Conservation (phyloP, 1,284 basidiomycete species). For the Trichosporon asahii region DNA sequence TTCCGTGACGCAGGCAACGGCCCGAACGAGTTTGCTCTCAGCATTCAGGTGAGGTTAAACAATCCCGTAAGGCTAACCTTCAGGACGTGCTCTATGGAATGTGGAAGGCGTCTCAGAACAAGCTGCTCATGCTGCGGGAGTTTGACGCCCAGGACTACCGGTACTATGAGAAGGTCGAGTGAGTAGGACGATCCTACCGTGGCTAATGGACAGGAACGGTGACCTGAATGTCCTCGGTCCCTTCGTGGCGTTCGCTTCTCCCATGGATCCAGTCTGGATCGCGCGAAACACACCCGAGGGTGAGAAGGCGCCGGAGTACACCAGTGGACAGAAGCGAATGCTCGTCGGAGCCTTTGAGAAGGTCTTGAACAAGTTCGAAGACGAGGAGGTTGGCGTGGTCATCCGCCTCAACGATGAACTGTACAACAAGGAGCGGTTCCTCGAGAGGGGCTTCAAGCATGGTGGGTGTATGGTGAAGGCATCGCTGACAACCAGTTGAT, state of each 20-base stretch:
- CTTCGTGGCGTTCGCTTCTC: slow-evolving; percentile 95
- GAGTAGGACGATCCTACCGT: slow-evolving; percentile 16
- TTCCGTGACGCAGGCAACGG: slow-evolving; percentile 96
- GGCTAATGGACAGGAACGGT: slow-evolving; percentile 60
- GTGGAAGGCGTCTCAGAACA: slow-evolving; percentile 87
- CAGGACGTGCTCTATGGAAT: slow-evolving; percentile 88
- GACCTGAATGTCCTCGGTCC: slow-evolving; percentile 89
- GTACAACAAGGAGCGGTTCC: slow-evolving; percentile 76
- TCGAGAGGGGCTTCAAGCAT: slow-evolving; percentile 83
- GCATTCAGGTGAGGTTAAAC: slow-evolving; percentile 61
- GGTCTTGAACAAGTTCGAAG: slow-evolving; percentile 87
- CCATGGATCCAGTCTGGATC: slow-evolving; percentile 58
- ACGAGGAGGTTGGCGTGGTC: slow-evolving; percentile 82
- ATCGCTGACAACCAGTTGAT: slow-evolving; percentile 28
- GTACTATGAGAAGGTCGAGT: slow-evolving; percentile 85
- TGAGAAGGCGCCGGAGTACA: slow-evolving; percentile 8
- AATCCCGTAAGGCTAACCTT: slow-evolving; percentile 15
- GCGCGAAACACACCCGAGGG: neutral
- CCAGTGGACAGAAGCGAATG: slow-evolving; percentile 49
- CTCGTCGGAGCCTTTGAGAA: slow-evolving; percentile 74
- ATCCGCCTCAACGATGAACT: slow-evolving; percentile 91
- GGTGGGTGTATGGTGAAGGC: slow-evolving; percentile 13
- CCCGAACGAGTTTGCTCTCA: slow-evolving; percentile 85
- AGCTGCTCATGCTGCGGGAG: slow-evolving; percentile 84
- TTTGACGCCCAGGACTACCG: slow-evolving; percentile 64